Conservation (phyloP, 257 asterid genomes). For the Nicotiana paniculata region DNA sequence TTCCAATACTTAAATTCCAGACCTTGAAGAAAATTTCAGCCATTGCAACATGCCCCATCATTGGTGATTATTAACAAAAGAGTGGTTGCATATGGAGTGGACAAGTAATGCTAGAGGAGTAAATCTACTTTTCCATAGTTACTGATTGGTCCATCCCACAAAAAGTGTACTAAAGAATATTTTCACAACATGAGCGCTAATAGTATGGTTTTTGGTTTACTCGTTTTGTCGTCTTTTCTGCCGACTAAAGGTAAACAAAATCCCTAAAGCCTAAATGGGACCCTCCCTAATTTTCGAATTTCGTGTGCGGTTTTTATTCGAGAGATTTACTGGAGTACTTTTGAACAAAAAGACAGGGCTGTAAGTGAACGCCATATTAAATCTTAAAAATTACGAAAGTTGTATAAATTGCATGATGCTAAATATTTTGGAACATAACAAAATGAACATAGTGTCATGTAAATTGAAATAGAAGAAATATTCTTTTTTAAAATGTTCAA, state of each 20-base stretch:
- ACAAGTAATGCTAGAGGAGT: neutral
- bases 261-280: neutral
- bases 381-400: neutral
- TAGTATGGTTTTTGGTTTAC: neutral
- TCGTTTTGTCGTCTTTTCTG: constrained; percentile 10
- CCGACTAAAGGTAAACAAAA: constrained; percentile 12
- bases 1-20: no score
- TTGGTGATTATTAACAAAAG: no score
- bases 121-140: neutral
- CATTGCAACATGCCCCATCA: no score
- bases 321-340: neutral
- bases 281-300: neutral
- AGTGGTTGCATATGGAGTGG: no score
- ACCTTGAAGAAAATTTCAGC: no score
- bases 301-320: neutral
- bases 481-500: neutral
- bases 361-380: no score
- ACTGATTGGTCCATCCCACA: neutral
- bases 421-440: neutral
- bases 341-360: neutral
- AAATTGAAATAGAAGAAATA: neutral
- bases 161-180: neutral
- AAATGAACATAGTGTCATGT: neutral
- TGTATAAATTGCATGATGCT: neutral
- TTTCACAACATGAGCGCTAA: neutral